Percentiles rank a stretch among this genome's conserved stretches.
phyloP scores from a whole-genome alignment of 768 basidiomycete genomes.

The Russula olivacea region DNA sequence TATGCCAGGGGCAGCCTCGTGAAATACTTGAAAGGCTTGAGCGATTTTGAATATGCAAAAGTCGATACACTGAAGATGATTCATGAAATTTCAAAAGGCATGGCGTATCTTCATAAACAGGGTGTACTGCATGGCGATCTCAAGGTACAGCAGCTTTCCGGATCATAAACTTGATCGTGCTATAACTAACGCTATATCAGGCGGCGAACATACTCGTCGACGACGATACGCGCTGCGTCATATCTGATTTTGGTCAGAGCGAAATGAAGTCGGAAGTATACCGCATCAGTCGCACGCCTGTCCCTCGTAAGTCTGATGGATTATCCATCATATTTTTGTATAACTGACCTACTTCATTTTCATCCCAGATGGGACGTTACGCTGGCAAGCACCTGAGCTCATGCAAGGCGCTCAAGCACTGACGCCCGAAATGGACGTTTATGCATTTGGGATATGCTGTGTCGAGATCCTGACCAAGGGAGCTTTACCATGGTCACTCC shows the following conservation, averaged over 20 bases:
- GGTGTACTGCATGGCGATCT: constrained; percentile 76
- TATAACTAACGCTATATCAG: constrained; percentile 30
- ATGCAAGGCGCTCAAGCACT: constrained; percentile 43
- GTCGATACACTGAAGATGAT: constrained; percentile 55
- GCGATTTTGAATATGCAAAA: constrained; percentile 29
- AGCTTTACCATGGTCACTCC: constrained; percentile 49
- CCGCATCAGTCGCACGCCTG: constrained; percentile 46
- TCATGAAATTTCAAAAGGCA: constrained; percentile 70
- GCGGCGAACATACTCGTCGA: constrained; percentile 74
- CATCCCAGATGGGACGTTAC: constrained; percentile 43
- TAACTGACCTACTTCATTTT: constrained; percentile 2
- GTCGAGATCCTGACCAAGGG: constrained; percentile 60
- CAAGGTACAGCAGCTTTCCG: constrained; percentile 45
- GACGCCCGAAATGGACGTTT: constrained; percentile 58
- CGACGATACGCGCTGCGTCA: constrained; percentile 57
- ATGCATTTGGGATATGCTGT: constrained; percentile 62
- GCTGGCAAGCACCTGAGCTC: constrained; percentile 71
- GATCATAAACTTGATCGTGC: not conserved
- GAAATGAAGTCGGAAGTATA: constrained; percentile 71
- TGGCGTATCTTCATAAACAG: constrained; percentile 69
- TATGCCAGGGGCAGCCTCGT: constrained; percentile 59
- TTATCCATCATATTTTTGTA: constrained; percentile 13
- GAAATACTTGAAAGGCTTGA: constrained; percentile 43
- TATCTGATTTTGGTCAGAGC: constrained; percentile 80
- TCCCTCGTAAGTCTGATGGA: constrained; percentile 28